phyloP scores from a whole-genome alignment of 306 rosid genomes.

The Potentilla sterilis region DNA sequence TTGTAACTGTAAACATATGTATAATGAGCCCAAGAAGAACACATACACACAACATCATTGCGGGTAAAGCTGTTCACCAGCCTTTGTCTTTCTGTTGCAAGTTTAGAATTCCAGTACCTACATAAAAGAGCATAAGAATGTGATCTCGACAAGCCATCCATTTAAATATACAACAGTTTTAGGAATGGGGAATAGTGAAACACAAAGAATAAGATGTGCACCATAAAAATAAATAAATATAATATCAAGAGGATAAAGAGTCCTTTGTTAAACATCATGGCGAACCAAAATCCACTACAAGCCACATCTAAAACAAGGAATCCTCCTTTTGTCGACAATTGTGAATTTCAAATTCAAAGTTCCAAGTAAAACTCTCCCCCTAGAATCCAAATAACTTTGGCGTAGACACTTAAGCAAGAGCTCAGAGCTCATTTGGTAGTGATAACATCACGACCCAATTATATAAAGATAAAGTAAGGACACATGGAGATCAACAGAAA shows the following conservation, averaged over 20 bases:
- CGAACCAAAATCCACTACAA: not conserved
- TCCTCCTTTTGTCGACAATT: not conserved
- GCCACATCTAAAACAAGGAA: not conserved
- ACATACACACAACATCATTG: conserved; percentile 81
- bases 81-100: conserved; percentile 86
- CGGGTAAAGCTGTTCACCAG: conserved; percentile 64
- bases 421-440: conserved; percentile 1
- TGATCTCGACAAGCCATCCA: not conserved
- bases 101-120: conserved; percentile 98
- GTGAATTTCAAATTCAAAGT: not conserved
- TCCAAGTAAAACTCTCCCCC: not conserved
- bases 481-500: not conserved
- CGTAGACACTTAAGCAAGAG: not conserved
- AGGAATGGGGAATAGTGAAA: not conserved
- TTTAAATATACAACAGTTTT: not conserved
- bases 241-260: too few species aligned
- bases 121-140: conserved; percentile 28
- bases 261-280: not conserved
- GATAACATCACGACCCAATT: not conserved
- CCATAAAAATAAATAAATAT: too few species aligned
- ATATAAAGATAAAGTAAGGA: not conserved
- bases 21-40: conserved; percentile 16
- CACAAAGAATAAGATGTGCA: not conserved
- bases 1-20: not conserved
- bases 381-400: not conserved